These are phyloP conservation scores for Eremothecium gossypii DNA, from an alignment of 1,139 yeast genomes.

Conservation along the genomic window DNA sequence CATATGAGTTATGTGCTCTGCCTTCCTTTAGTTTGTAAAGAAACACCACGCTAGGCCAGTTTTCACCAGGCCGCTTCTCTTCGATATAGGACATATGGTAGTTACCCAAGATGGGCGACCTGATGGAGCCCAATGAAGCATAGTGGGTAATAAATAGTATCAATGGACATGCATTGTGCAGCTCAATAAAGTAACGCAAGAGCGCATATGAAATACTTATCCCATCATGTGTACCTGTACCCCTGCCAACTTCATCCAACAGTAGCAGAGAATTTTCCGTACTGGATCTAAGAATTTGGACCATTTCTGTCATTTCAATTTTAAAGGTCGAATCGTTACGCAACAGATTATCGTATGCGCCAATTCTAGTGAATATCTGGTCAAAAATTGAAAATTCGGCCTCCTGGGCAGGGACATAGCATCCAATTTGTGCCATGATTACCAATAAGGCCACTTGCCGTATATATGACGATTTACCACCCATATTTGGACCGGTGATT, in stretches of 20 bases:
- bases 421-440: conserved; percentile 44
- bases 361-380: conserved; percentile 38
- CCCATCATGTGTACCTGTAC: conserved; percentile 85
- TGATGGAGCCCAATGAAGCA: conserved; percentile 49
- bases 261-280: conserved; percentile 34
- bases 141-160: conserved; percentile 82
- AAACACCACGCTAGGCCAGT: conserved; percentile 41
- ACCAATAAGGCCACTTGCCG: conserved; percentile 39
- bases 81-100: conserved; percentile 72
- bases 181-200: conserved; percentile 48
- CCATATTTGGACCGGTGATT: conserved; percentile 56
- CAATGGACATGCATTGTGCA: conserved; percentile 39
- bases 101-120: conserved; percentile 43
- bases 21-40: conserved; percentile 55
- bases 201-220: conserved; percentile 77
- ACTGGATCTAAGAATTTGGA: conserved; percentile 33
- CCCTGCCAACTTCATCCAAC: conserved; percentile 47
- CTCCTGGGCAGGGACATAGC: conserved; percentile 41
- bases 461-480: conserved; percentile 45
- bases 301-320: conserved; percentile 42
- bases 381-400: conserved; percentile 36
- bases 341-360: conserved; percentile 36
- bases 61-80: conserved; percentile 29
- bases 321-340: conserved; percentile 41
- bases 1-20: conserved; percentile 58